Evolutionary conservation across 768 basidiomycete species (phyloP).

Genomic region (Candolleomyces eurysporus): DNA sequence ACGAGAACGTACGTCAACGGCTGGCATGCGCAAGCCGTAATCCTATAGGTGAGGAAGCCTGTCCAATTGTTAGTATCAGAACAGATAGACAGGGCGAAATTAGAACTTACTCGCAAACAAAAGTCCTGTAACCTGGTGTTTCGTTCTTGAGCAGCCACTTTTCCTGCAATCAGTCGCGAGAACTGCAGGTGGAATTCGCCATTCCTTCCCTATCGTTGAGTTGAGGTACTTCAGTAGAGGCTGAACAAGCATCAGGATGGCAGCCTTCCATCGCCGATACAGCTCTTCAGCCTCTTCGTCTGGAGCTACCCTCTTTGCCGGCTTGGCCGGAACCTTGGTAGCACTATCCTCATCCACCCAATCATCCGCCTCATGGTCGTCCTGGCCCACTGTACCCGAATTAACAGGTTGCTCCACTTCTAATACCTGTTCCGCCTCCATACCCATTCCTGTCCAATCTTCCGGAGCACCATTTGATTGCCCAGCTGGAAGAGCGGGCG

Average conservation of each 20-base stretch:
- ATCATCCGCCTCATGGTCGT: too few relatives aligned
- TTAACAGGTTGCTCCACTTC: too few relatives aligned
- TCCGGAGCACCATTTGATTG: too few relatives aligned
- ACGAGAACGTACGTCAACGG: slow-evolving; percentile 20
- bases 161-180: background rate
- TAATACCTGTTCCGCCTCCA: too few relatives aligned
- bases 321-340: background rate
- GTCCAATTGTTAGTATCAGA: too few relatives aligned
- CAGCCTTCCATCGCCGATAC: background rate
- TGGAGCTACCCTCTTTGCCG: background rate
- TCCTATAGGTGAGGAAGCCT: background rate
- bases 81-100: too few relatives aligned
- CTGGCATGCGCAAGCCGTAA: slow-evolving; percentile 19
- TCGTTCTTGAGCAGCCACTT: background rate
- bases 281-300: background rate
- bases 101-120: background rate
- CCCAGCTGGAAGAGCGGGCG: too few relatives aligned
- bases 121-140: background rate
- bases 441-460: too few relatives aligned
- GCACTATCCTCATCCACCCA: too few relatives aligned
- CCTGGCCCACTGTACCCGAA: too few relatives aligned
- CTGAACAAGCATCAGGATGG: background rate
- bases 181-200: background rate
- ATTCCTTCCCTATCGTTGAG: background rate
- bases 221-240: background rate